These are phyloP conservation scores for Podospora fimiseda DNA, from an alignment of 495 filamentous ascomycete genomes.

Conservation along the genomic window DNA sequence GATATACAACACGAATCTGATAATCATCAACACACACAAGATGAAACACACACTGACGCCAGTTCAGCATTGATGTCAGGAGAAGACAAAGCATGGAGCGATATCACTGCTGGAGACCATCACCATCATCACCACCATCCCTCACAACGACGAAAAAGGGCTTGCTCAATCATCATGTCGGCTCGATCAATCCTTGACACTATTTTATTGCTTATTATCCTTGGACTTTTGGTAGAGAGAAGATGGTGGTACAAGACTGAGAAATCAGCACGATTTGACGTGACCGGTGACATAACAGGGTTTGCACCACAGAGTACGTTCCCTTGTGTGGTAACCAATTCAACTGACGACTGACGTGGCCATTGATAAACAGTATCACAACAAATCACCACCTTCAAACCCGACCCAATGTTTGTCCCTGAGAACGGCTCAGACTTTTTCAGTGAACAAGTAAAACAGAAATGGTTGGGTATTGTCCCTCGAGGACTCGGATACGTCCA, in stretches of 20 bases:
- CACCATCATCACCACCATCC: not conserved
- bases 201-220: conserved; percentile 28
- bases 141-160: not conserved
- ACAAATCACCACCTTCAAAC: conserved; percentile 37
- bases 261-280: conserved; percentile 17
- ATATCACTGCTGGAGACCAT: conserved; percentile 4
- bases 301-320: conserved; percentile 31
- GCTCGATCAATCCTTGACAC: conserved; percentile 31
- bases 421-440: conserved; percentile 42
- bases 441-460: conserved; percentile 25
- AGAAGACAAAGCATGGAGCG: conserved; percentile 11
- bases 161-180: conserved; percentile 1
- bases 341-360: not conserved
- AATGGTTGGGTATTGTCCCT: conserved; percentile 39
- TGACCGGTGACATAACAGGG: conserved; percentile 32
- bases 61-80: not conserved
- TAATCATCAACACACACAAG: not conserved
- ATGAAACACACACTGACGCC: not conserved
- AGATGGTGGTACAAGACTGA: conserved; percentile 8
- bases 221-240: conserved; percentile 27
- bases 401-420: conserved; percentile 35
- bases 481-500: conserved; percentile 36
- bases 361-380: conserved; percentile 29
- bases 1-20: not conserved
- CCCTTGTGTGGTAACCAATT: too few species aligned